Conservation (phyloP, 768 basidiomycete genomes). For the Dioszegia hungarica region DNA sequence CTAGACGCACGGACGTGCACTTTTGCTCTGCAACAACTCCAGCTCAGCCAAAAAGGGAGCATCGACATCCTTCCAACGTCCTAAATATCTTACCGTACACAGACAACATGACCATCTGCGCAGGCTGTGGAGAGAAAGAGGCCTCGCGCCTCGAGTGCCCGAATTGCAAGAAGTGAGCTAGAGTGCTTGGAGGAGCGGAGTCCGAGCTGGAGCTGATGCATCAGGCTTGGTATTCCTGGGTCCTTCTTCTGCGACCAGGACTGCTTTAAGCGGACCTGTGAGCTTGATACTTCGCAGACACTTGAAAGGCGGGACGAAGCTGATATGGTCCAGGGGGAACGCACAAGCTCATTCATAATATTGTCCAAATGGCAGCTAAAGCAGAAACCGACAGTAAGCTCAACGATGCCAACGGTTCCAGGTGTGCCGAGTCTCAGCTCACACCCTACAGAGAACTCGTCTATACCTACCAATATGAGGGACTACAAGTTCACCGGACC, state of each 20-base stretch:
- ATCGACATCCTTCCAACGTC: no score
- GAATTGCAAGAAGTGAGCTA: constrained; percentile 78
- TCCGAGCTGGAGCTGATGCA: not conserved
- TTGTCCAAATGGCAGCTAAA: constrained; percentile 45
- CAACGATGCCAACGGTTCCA: not conserved
- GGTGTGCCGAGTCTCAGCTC: no score
- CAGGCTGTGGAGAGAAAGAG: constrained; percentile 63
- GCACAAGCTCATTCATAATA: constrained; percentile 47
- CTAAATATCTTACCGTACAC: not conserved
- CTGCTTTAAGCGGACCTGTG: constrained; percentile 93
- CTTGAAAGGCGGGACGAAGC: not conserved
- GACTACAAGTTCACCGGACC: constrained; percentile 72
- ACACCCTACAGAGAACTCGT: constrained; percentile 74
- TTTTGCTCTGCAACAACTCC: no score
- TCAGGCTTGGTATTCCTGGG: constrained; percentile 50
- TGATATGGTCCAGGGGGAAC: constrained; percentile 16
- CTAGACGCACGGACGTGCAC: not conserved
- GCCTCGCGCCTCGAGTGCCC: constrained; percentile 85
- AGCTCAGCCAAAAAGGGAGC: no score
- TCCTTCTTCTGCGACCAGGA: constrained; percentile 80
- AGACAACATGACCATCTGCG: constrained; percentile 36
- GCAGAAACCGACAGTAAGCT: constrained; percentile 41
- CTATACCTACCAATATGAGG: constrained; percentile 65
- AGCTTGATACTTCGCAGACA: constrained; percentile 49
- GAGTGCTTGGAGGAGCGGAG: not conserved